A percentile compares a stretch with the other conserved stretches of the same genome.
These are phyloP conservation scores for Cardamine resedifolia DNA, from an alignment of 345 rosid genomes.

Conservation along the genomic window DNA sequence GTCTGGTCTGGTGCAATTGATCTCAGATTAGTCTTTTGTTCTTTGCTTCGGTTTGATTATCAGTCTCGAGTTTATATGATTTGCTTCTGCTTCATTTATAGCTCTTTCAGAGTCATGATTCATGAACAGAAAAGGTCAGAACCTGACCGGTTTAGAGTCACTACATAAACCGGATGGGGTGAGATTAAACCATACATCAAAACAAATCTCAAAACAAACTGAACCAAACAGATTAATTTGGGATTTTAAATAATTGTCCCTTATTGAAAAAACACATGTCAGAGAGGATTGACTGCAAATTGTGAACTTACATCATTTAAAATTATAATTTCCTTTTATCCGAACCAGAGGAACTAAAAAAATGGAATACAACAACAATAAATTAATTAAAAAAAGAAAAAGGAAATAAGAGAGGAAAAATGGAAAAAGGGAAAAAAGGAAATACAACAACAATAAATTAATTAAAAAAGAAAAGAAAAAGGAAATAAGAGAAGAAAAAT, in stretches of 20 bases:
- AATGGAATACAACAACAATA: neutral
- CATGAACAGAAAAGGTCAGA: neutral
- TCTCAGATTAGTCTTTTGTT: neutral
- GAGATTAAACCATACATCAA: neutral
- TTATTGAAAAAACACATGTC: neutral
- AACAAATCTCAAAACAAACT: neutral
- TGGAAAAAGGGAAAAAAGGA: neutral
- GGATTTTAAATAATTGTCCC: neutral
- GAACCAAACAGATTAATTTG: neutral
- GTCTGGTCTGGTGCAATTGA: too few species aligned
- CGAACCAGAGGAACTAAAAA: neutral
- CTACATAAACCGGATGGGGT: neutral
- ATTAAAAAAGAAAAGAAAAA: neutral
- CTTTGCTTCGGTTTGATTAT: neutral
- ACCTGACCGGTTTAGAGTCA: neutral
- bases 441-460: neutral
- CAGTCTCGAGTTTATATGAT: neutral
- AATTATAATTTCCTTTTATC: neutral
- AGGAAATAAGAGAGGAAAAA: neutral
- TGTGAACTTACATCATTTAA: too few species aligned
- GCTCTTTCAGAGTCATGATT: neutral
- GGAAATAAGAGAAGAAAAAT: neutral
- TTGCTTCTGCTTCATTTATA: neutral
- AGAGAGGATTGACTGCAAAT: too few species aligned
- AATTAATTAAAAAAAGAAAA: neutral